Percentiles rank a stretch among this genome's conserved stretches.
These are phyloP conservation scores for Nemania serpens DNA, from an alignment of 2,329 filamentous ascomycete genomes.

Conservation along the genomic window DNA sequence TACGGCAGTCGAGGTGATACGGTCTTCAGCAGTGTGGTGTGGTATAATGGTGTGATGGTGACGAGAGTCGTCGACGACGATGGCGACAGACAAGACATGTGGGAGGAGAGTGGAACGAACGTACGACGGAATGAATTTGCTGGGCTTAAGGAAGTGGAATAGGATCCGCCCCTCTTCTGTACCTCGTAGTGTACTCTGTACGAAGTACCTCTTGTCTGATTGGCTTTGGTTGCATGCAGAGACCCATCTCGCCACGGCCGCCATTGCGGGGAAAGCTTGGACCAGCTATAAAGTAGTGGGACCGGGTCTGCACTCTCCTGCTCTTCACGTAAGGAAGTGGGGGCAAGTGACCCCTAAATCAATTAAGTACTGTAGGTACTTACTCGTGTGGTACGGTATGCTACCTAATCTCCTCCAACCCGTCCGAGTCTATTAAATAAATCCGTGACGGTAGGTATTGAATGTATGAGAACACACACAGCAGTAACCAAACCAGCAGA, in stretches of 20 bases:
- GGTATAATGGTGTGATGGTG: slow-evolving; percentile 2
- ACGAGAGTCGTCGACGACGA: slow-evolving; percentile 5
- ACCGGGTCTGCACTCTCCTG: not conserved
- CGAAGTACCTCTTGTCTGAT: slow-evolving; percentile 11
- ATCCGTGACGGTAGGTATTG: no score
- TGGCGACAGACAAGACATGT: slow-evolving; percentile 2
- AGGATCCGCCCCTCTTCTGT: slow-evolving; percentile 4
- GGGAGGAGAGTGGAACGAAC: slow-evolving; percentile 21
- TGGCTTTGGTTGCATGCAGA: not conserved
- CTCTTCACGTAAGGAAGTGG: no score
- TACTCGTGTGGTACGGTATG: no score
- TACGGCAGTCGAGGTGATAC: slow-evolving; percentile 13
- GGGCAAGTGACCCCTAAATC: no score
- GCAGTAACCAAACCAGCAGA: no score
- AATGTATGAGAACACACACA: no score
- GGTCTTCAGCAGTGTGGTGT: slow-evolving; percentile 15
- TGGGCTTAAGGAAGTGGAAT: slow-evolving; percentile 4
- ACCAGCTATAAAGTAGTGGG: not conserved
- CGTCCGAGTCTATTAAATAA: no score
- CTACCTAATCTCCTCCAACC: no score
- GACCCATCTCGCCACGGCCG: slow-evolving; percentile 10
- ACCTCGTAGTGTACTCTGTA: no score
- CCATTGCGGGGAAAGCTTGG: slow-evolving; percentile 28
- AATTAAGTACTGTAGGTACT: no score
- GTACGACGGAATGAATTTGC: slow-evolving; percentile 25